Conservation (phyloP, 805 yeast genomes). For the Candida coleopterorum region DNA sequence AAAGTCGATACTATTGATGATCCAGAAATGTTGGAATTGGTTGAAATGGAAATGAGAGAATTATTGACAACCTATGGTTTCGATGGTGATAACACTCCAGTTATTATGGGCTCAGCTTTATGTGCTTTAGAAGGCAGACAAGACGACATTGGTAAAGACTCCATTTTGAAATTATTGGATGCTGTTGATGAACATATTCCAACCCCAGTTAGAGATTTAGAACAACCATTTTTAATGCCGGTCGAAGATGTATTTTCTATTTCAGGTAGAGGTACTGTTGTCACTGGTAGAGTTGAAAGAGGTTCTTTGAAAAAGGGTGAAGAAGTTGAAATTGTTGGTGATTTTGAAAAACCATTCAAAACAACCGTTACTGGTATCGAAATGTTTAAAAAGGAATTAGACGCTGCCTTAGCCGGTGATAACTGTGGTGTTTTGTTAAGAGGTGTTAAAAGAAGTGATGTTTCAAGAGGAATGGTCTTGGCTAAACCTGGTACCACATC, state of each 20-base stretch:
- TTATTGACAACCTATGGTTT: constrained; percentile 85
- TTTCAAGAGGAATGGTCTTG: constrained; percentile 95
- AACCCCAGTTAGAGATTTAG: constrained; percentile 94
- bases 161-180: constrained; percentile 76
- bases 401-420: constrained; percentile 98
- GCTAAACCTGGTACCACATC: constrained; percentile 89
- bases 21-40: constrained; percentile 98
- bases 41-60: constrained; percentile 99
- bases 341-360: constrained; percentile 79
- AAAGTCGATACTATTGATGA: constrained; percentile 97
- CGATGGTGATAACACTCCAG: constrained; percentile 98
- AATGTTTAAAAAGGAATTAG: constrained; percentile 99
- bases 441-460: constrained; percentile 97
- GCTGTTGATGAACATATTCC: constrained; percentile 95
- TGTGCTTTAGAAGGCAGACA: constrained; percentile 86
- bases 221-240: constrained; percentile 94
- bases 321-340: constrained; percentile 96
- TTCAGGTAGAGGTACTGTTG: constrained; percentile 99
- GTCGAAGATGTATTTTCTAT: constrained; percentile 96
- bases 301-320: constrained; percentile 97
- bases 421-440: constrained; percentile 96
- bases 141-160: constrained; percentile 89
- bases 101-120: constrained; percentile 96
- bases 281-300: constrained; percentile 98
- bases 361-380: constrained; percentile 97